These are phyloP conservation scores for Bruguiera parviflora DNA, from an alignment of 345 rosid genomes.

Conservation along the genomic window DNA sequence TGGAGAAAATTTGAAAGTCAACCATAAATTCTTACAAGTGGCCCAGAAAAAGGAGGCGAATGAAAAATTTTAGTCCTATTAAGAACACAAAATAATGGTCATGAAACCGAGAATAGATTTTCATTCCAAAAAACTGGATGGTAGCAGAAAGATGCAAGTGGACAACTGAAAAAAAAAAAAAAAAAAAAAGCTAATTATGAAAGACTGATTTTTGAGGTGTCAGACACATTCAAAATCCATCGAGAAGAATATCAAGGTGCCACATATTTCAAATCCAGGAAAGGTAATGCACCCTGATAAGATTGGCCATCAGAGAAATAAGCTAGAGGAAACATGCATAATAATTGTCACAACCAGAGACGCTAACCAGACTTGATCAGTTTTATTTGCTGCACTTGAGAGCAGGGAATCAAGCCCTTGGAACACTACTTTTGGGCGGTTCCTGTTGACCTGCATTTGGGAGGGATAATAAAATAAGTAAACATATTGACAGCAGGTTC, in stretches of 20 bases:
- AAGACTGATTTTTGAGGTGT: neutral
- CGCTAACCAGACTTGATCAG: constrained; percentile 28
- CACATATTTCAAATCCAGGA: neutral
- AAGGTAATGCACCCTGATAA: neutral
- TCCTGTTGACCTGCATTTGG: constrained; percentile 67
- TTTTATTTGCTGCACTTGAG: constrained; percentile 44
- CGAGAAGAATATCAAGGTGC: neutral
- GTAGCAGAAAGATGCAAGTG: too few species aligned
- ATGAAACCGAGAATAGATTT: too few species aligned
- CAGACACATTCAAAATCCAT: neutral
- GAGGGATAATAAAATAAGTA: constrained; percentile 11
- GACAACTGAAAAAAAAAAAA: too few species aligned
- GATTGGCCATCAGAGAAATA: neutral
- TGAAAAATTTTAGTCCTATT: too few species aligned
- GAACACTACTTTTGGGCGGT: constrained; percentile 54
- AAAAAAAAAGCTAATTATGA: neutral
- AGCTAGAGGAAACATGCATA: constrained; percentile 5
- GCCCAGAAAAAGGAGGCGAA: too few species aligned
- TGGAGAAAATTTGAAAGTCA: too few species aligned
- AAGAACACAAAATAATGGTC: too few species aligned
- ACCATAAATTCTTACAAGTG: too few species aligned
- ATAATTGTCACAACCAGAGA: constrained; percentile 16
- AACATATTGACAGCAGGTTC: neutral
- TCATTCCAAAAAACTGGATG: too few species aligned
- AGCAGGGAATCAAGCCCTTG: constrained; percentile 54